Percentiles rank a stretch among this genome's conserved stretches.
These are phyloP conservation scores for Anisodus tanguticus DNA, from an alignment of 257 asterid species.

Conservation along the genomic window DNA sequence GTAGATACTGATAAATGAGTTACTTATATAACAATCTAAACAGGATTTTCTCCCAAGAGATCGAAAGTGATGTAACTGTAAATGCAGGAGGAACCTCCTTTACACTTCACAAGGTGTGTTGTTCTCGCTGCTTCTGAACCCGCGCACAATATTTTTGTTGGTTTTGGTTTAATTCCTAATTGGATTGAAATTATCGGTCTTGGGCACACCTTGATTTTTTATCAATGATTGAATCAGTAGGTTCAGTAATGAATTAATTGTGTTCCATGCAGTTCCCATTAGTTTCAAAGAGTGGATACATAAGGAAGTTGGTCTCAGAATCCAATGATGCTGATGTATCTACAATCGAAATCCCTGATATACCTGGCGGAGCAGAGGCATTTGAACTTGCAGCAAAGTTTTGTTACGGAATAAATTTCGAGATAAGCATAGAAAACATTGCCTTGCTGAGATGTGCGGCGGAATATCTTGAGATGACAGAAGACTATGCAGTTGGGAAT, in stretches of 20 bases:
- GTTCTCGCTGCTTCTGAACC: neutral
- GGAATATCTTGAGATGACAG: conserved; percentile 85
- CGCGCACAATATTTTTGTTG: neutral
- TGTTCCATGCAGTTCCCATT: conserved; percentile 67
- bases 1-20: neutral
- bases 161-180: neutral
- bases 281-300: conserved; percentile 79
- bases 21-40: conserved; percentile 27
- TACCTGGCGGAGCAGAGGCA: conserved; percentile 85
- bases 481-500: conserved; percentile 71
- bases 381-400: conserved; percentile 88
- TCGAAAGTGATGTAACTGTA: conserved; percentile 75
- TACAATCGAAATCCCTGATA: conserved; percentile 56
- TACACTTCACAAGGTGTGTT: conserved; percentile 76
- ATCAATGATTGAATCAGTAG: neutral
- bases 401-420: conserved; percentile 85
- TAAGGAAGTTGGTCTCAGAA: conserved; percentile 62
- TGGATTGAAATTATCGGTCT: neutral
- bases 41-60: conserved; percentile 91
- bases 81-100: conserved; percentile 71
- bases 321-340: conserved; percentile 52
- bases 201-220: neutral
- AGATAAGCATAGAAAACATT: conserved; percentile 69
- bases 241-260: neutral
- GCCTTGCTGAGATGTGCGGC: conserved; percentile 75